Base-by-base conservation (phyloP, 2,329 filamentous ascomycete genomes). In the Curvularia spicifera region DNA sequence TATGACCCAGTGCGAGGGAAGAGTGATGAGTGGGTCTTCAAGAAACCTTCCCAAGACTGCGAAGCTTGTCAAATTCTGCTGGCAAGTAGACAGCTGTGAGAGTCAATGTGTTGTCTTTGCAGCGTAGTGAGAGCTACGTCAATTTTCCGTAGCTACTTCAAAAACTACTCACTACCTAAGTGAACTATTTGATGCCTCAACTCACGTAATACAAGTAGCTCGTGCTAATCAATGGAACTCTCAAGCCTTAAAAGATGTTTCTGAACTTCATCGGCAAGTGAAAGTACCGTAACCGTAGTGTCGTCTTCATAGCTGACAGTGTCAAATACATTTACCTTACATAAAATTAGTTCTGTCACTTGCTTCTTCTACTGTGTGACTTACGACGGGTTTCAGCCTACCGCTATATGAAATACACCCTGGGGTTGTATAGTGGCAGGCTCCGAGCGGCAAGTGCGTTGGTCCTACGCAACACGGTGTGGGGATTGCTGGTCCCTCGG, bases 381-480 rank as follows among this genome's bases (percentile, higher is more conserved):
- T 33, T 33, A 9, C 9, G 6, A 15, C 6, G 18, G 1, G 1
- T 33, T 20, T 26, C 12, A n/a, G 10, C 18, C 12, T 33, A 15
- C 10, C 12, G n/a, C 28, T 47, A 33, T 35, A 33, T 10, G 8
- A 24, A 20, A 31, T 3, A 24, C n/a, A 15, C 22, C 5, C 12
- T 24, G n/a, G 12, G 29, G 18, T 10, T 13, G 44, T 15, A 13
- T 22, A 47, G n/a, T 8, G n/a, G 12, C 10, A 47, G 10, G 29
- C 10, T 8, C 33, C 31, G 9, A 13, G n/a, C 15, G 44, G 26
- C 8, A n/a, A 24, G 28, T 47, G 29, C 18, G 5, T 33, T 22
- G 18, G 44, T 47, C 44, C 44, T 33, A 47, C 44, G n/a, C 44
- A 47, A 47, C 44, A 33, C 42, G 13, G n/a, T 33, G 29, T 33